Evolutionary conservation across 2,329 filamentous ascomycete species (phyloP).

Genomic region (Dactylellina drechsleri): DNA sequence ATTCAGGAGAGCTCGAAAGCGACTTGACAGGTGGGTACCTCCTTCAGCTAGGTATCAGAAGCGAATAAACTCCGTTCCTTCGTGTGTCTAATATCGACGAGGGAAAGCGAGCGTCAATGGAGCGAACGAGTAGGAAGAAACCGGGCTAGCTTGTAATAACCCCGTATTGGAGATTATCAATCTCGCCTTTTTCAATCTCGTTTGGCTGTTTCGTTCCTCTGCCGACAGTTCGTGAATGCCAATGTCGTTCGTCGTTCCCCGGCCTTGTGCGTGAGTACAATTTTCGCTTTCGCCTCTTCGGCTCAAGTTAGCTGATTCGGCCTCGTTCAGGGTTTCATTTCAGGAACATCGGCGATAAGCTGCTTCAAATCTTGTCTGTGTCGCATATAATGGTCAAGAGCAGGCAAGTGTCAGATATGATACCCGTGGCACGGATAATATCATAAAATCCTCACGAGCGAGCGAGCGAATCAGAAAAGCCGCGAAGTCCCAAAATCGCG

Average conservation of each 20-base stretch:
- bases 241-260: neutral
- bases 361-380: conserved; percentile 5
- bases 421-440: conserved; percentile 2
- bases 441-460: neutral
- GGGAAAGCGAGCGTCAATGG: neutral
- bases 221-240: conserved; percentile 15
- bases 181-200: conserved; percentile 9
- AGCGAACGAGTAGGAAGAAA: neutral
- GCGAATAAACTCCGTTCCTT: conserved; percentile 5
- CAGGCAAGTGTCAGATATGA: neutral
- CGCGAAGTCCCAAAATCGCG: conserved; percentile 4
- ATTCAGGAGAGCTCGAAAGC: conserved; percentile 18
- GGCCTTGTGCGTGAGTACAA: conserved; percentile 25
- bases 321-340: conserved; percentile 32
- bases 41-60: conserved; percentile 22
- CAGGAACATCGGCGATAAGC: conserved; percentile 42
- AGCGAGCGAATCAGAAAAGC: conserved; percentile 21
- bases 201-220: conserved; percentile 36
- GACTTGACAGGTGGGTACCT: conserved; percentile 26
- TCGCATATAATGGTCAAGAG: conserved; percentile 17
- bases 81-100: too few relatives aligned
- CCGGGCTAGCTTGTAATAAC: neutral
- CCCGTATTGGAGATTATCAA: conserved; percentile 41
- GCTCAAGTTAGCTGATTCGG: conserved; percentile 47
- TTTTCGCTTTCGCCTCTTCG: conserved; percentile 37